Evolutionary conservation across 2,329 filamentous ascomycete species (phyloP).

Genomic region (Xylariaceae sp.): DNA sequence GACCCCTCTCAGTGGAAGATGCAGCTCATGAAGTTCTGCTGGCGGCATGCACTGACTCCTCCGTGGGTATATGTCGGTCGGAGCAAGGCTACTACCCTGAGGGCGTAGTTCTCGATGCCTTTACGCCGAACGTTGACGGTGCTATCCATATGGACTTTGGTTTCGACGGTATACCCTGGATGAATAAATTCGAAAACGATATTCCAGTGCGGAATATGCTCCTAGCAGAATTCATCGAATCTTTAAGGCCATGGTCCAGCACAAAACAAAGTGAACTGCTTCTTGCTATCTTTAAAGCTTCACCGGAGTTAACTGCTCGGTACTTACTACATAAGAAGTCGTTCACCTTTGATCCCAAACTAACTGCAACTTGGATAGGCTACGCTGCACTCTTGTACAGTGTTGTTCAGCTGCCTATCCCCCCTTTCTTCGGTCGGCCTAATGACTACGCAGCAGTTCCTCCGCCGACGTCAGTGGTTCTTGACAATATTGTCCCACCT

Average conservation of each 20-base stretch:
- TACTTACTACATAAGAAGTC: slow-evolving; percentile 79
- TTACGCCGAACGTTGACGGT: slow-evolving; percentile 38
- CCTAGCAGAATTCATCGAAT: slow-evolving; percentile 73
- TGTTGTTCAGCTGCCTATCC: slow-evolving; percentile 69
- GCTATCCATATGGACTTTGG: slow-evolving; percentile 56
- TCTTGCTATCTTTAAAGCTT: slow-evolving; percentile 71
- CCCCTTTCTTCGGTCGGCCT: slow-evolving; percentile 64
- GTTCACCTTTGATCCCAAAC: slow-evolving; percentile 85
- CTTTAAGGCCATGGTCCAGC: slow-evolving; percentile 77
- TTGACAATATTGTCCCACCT: slow-evolving; percentile 82
- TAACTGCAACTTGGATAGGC: slow-evolving; percentile 91
- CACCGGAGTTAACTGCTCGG: slow-evolving; percentile 80
- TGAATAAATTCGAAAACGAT: slow-evolving; percentile 61
- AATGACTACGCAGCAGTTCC: slow-evolving; percentile 61
- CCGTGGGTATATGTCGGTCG: slow-evolving; percentile 69
- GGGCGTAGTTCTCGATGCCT: slow-evolving; percentile 52
- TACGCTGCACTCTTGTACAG: slow-evolving; percentile 87
- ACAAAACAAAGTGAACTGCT: slow-evolving; percentile 77
- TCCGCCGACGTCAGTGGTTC: slow-evolving; percentile 70
- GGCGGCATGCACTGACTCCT: slow-evolving; percentile 67
- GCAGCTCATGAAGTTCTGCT: slow-evolving; percentile 72
- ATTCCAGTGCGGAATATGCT: slow-evolving; percentile 75
- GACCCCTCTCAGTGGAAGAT: slow-evolving; percentile 53
- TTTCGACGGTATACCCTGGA: slow-evolving; percentile 65
- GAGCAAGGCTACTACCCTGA: slow-evolving; percentile 83